These are phyloP conservation scores for Lactarius vividus DNA, from an alignment of 768 basidiomycete species.

Conservation along the genomic window DNA sequence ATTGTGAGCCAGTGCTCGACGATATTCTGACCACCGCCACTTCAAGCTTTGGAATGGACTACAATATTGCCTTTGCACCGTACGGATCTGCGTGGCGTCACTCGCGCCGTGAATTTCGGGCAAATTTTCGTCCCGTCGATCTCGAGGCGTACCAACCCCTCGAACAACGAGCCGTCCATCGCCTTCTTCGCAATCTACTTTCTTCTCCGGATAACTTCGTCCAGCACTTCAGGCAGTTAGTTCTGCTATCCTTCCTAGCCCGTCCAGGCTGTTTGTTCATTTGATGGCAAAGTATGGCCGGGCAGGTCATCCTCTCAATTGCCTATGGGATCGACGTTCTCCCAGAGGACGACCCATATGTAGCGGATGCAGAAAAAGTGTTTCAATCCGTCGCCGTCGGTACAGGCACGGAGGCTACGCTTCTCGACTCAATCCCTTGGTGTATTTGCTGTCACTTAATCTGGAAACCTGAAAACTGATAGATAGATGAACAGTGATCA, in stretches of 20 bases:
- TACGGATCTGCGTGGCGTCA: not conserved
- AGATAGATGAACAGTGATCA: not conserved
- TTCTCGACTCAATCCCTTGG: not conserved
- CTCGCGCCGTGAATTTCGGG: not conserved
- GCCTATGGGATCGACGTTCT: not conserved
- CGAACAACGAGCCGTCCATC: not conserved
- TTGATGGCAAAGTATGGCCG: not conserved
- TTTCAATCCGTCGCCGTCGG: not conserved
- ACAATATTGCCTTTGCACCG: not conserved
- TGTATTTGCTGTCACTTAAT: not conserved
- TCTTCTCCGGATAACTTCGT: not conserved
- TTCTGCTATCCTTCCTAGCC: not conserved
- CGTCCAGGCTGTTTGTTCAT: not conserved
- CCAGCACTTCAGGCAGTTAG: not conserved
- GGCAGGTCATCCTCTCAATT: not conserved
- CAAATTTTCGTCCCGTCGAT: not conserved
- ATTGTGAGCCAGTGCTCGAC: too few relatives aligned
- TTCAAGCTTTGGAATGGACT: constrained; percentile 1
- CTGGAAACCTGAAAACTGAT: not conserved
- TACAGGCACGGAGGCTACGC: not conserved
- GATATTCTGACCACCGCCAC: too few relatives aligned
- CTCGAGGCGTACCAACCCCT: not conserved
- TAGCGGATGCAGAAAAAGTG: not conserved
- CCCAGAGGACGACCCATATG: not conserved
- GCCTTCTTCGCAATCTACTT: not conserved